Evolutionary conservation across 305 asterid genomes (phyloP), one percentile per base, ranked within the genome.

Genomic region (Coffea humblotiana): DNA sequence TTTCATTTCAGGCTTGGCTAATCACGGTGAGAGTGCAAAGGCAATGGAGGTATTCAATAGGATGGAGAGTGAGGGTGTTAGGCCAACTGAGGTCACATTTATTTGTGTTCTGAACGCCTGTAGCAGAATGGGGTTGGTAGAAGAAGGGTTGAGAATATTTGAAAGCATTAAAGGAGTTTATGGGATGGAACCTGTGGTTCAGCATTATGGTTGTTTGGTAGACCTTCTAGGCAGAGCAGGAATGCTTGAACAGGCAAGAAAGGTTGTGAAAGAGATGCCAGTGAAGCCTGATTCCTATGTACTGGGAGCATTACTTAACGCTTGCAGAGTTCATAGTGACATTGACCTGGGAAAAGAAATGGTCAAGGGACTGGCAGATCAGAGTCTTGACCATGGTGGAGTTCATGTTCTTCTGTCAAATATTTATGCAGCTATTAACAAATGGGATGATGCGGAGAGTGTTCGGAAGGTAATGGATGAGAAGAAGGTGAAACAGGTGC

Each of bases 191-290:
- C 89, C 91, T 0, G 82, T 77, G 66, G 66, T 84, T 48, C 78
- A 86, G 47, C 94, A 88, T 72, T 88, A 83, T 19, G 89, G 92
- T 27, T 88, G 93, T 47, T 80, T 90, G 56, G 89, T 91, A 67
- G 92, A 90, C 78, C 92, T 90, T 68, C 66, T 90, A 15, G 88
- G 85, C 32, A 78, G 91, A 74, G 89, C 88, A 0, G 91, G 91
- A 27, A 72, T 84, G 82, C 76, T 91, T 68, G 88, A 90, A 54
- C 85, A 83, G 74, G 91, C 91, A 2, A 80, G 78, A 35, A 77
- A 83, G 43, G 85, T 91, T 73, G 86, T 83, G 49, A 78, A 79
- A 51, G 64, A 51, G 54, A 83, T 85, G 92, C 87, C 90, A 1
- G 45, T 83, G 69, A 85, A 82, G 74, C 87, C 89, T 23, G 90